A percentile compares a stretch with the other conserved stretches of the same genome.
phyloP scores from a whole-genome alignment of 371 early-diverging fungal genomes.

The Mortierella sp. region DNA sequence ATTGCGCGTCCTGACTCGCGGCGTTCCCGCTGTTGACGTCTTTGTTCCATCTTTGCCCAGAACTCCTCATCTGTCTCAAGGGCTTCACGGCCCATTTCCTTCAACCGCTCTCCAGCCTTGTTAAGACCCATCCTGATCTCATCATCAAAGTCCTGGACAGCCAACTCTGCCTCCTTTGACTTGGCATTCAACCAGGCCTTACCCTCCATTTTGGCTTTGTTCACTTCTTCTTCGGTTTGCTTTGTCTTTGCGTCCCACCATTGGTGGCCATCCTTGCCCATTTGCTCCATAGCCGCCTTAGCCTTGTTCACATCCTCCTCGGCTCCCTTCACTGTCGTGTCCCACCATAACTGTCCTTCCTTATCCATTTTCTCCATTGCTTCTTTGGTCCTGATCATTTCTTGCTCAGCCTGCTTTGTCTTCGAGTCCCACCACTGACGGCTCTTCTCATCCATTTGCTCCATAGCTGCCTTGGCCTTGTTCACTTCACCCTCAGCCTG shows the following conservation, averaged over 20 bases:
- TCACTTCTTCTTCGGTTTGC: background rate
- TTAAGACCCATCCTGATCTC: conserved; percentile 17
- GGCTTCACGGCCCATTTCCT: conserved; percentile 12
- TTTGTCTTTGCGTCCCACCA: background rate
- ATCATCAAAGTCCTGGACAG: background rate
- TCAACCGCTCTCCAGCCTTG: conserved; percentile 18
- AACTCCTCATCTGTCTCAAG: conserved; percentile 8
- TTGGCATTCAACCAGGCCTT: conserved; percentile 11
- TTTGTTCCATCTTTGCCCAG: conserved; percentile 7
- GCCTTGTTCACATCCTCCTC: background rate
- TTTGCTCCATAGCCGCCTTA: background rate
- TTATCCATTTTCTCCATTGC: background rate
- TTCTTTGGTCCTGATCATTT: background rate
- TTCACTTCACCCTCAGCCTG: background rate
- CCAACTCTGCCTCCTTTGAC: conserved; percentile 10
- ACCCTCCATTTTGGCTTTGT: conserved; percentile 3
- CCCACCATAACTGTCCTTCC: background rate
- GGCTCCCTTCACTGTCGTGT: background rate
- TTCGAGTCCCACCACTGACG: background rate
- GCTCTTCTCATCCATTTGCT: background rate
- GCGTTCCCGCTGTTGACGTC: conserved; percentile 18
- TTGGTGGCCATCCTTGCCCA: background rate
- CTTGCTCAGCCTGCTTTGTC: background rate
- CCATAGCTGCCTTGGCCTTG: background rate
- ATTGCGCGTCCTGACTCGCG: conserved; percentile 28